Evolutionary conservation across 73 alveolate species (phyloP).

Genomic region (Paramecium octaurelia): DNA sequence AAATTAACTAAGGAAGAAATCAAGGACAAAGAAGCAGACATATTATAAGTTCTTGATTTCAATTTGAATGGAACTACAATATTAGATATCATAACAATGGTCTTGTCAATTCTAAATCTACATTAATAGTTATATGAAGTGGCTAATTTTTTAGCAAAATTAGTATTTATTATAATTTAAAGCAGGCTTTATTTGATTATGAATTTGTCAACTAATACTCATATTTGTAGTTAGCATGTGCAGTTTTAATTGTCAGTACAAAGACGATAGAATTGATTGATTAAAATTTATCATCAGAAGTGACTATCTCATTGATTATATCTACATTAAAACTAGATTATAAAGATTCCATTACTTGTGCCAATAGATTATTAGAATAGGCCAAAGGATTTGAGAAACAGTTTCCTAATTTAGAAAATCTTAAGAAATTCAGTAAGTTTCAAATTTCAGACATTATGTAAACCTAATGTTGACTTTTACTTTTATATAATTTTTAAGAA

Average conservation of each 20-base stretch:
- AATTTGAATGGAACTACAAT: constrained; percentile 26
- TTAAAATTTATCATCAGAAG: constrained; percentile 1
- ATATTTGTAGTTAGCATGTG: constrained; percentile 26
- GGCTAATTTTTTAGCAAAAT: constrained; percentile 27
- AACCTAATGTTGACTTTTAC: background rate
- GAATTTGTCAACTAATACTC: background rate
- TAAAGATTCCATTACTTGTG: background rate
- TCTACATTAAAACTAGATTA: constrained; percentile 14
- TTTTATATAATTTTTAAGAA: background rate
- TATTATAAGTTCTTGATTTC: background rate
- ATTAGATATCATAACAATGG: constrained; percentile 1
- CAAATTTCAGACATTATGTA: background rate
- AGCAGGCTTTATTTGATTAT: constrained; percentile 34
- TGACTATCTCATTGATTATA: background rate
- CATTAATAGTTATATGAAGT: background rate
- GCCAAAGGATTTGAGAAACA: constrained; percentile 53
- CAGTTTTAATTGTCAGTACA: background rate
- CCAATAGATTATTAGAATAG: background rate
- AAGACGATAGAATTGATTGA: constrained; percentile 40
- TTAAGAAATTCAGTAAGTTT: constrained; percentile 37
- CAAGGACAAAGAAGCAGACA: background rate
- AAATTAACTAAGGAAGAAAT: constrained; percentile 31
- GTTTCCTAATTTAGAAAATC: constrained; percentile 56
- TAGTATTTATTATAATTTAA: background rate
- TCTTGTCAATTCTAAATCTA: constrained; percentile 1